phyloP scores from a whole-genome alignment of 768 basidiomycete species.

The Hygrophoropsis aurantiaca region DNA sequence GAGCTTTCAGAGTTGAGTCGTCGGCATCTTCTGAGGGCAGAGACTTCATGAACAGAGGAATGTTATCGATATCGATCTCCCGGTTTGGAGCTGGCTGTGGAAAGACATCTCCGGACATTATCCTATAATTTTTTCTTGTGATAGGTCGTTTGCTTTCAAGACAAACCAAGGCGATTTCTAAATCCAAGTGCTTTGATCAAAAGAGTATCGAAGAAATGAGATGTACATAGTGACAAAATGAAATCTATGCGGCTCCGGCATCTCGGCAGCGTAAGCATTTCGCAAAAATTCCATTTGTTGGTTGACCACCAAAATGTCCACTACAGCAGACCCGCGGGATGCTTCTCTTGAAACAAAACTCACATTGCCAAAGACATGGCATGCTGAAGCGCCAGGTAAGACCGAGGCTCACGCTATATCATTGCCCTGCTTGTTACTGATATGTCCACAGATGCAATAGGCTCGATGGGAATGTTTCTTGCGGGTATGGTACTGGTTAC shows the following conservation, averaged over 20 bases:
- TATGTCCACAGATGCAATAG: conserved; percentile 41
- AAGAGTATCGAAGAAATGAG: no score
- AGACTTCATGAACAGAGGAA: conserved; percentile 92
- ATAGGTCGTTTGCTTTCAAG: no score
- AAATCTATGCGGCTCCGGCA: no score
- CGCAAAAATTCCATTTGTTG: no score
- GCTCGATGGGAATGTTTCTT: conserved; percentile 64
- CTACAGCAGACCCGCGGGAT: conserved; percentile 63
- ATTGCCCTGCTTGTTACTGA: not conserved
- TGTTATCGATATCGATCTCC: conserved; percentile 51
- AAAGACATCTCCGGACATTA: no score
- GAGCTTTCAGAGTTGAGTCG: conserved; percentile 70
- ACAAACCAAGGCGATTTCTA: no score
- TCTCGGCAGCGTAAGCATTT: no score
- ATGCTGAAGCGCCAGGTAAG: conserved; percentile 52
- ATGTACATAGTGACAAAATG: no score
- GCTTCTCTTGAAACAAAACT: conserved; percentile 56
- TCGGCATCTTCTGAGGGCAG: conserved; percentile 68
- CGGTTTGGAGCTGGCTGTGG: conserved; percentile 24
- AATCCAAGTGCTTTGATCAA: no score
- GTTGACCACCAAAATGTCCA: conserved; percentile 28
- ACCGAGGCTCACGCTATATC: conserved; percentile 20
- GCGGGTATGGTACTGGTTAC: conserved; percentile 61
- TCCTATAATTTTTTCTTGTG: no score
- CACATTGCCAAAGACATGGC: conserved; percentile 67